Percentiles rank a stretch among this genome's conserved stretches.
These are phyloP conservation scores for Zymoseptoria crescenta DNA, from an alignment of 2,329 filamentous ascomycete genomes.

Conservation along the genomic window DNA sequence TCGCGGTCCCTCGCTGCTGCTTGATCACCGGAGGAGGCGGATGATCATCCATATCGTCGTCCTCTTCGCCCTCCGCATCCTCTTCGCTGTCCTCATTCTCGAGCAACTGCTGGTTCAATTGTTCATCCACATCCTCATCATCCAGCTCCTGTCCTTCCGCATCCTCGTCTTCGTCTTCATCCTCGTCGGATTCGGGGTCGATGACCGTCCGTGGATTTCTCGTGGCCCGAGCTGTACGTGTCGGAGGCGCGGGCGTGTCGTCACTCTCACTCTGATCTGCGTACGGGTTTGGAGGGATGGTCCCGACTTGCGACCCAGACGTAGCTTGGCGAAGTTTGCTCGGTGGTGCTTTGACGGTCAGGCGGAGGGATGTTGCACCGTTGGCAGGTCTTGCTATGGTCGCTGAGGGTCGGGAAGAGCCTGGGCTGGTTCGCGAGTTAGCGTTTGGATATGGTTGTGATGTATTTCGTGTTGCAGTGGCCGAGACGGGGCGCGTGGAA, in stretches of 20 bases:
- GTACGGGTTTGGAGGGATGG: constrained; percentile 27
- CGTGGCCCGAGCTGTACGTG: constrained; percentile 24
- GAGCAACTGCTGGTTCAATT: constrained; percentile 34
- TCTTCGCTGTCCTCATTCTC: constrained; percentile 30
- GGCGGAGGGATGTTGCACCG: constrained; percentile 38
- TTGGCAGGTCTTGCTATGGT: constrained; percentile 34
- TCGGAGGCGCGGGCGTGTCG: constrained; percentile 26
- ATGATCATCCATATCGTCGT: constrained; percentile 28
- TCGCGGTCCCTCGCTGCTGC: constrained; percentile 12
- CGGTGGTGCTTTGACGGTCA: constrained; percentile 45
- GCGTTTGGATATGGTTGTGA: constrained; percentile 21
- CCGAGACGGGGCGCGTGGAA: constrained; percentile 22
- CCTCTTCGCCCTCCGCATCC: constrained; percentile 31
- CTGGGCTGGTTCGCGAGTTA: constrained; percentile 21
- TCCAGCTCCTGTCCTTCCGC: constrained; percentile 15
- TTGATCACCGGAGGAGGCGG: constrained; percentile 30
- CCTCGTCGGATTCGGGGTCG: constrained; percentile 29
- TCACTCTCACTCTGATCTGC: constrained; percentile 27
- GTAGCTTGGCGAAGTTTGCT: constrained; percentile 43
- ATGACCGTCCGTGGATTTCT: constrained; percentile 29
- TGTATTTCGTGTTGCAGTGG: constrained; percentile 12
- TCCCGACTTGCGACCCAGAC: constrained; percentile 22
- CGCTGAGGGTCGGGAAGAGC: constrained; percentile 12
- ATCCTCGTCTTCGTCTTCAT: constrained; percentile 25
- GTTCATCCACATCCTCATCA: constrained; percentile 23